Conservation (phyloP, 306 rosid genomes). For the Cicer pinnatifidum region DNA sequence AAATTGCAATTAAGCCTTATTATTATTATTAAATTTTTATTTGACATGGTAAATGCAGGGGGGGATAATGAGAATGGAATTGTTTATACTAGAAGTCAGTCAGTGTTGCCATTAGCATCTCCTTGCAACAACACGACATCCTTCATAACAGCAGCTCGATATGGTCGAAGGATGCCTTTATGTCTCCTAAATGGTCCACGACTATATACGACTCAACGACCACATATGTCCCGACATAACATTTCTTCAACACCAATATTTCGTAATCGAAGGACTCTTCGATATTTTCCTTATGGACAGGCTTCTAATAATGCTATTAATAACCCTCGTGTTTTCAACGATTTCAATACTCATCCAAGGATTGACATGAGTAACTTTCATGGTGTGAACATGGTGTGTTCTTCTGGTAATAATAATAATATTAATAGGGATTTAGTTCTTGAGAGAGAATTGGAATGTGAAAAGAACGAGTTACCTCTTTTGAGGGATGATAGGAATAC, state of each 20-base stretch:
- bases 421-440: not conserved
- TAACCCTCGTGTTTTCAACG: not conserved
- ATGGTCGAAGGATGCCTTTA: conserved; percentile 10
- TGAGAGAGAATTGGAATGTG: conserved; percentile 32
- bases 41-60: not conserved
- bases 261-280: not conserved
- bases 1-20: too few species aligned
- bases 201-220: not conserved
- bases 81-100: not conserved
- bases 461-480: conserved; percentile 39
- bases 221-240: not conserved
- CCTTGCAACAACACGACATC: not conserved
- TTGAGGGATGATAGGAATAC: conserved; percentile 38
- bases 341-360: conserved; percentile 3
- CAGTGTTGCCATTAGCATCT: conserved; percentile 1
- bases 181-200: not conserved
- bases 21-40: not conserved
- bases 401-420: not conserved
- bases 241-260: conserved; percentile 3
- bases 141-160: not conserved
- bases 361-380: not conserved
- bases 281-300: not conserved
- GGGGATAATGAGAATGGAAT: not conserved
- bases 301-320: not conserved
- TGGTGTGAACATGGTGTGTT: not conserved